Evolutionary conservation across 176 grass and related monocot species (phyloP).

Genomic region (Aegilops speltoides): DNA sequence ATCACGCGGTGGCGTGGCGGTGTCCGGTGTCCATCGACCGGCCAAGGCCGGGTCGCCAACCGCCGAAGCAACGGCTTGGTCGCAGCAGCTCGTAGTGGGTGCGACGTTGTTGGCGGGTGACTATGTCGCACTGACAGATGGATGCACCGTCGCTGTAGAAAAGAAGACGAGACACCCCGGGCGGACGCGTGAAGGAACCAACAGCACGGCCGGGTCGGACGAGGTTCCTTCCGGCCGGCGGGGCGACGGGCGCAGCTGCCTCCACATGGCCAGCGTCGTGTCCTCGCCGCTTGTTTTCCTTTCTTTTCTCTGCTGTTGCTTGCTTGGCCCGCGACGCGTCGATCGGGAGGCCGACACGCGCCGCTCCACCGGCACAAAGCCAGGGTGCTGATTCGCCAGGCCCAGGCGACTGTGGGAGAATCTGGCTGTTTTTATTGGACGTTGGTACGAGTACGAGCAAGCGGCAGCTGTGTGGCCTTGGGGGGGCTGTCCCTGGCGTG

Average conservation of each 20-base stretch:
- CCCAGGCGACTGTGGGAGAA: background rate
- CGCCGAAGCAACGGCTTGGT: background rate
- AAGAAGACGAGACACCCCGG: background rate
- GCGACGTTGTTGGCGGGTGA: background rate
- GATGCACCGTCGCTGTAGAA: background rate
- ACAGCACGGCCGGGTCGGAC: background rate
- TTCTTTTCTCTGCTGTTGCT: background rate
- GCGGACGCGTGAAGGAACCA: background rate
- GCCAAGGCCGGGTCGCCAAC: background rate
- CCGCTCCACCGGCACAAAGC: background rate
- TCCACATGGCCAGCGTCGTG: background rate
- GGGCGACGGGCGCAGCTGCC: too few species aligned
- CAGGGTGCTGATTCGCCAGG: background rate
- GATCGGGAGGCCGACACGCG: constrained; percentile 15
- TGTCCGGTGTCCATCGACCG: background rate
- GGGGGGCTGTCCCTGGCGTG: background rate
- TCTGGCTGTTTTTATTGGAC: background rate
- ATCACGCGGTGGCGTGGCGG: background rate
- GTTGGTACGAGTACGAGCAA: background rate
- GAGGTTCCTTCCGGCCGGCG: background rate
- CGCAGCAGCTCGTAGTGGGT: background rate
- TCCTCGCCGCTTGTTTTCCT: background rate
- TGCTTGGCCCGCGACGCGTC: background rate
- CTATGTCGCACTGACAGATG: background rate
- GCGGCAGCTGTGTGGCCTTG: background rate